These are phyloP conservation scores for Pyrenula massariospora DNA, from an alignment of 495 filamentous ascomycete genomes.

Conservation along the genomic window DNA sequence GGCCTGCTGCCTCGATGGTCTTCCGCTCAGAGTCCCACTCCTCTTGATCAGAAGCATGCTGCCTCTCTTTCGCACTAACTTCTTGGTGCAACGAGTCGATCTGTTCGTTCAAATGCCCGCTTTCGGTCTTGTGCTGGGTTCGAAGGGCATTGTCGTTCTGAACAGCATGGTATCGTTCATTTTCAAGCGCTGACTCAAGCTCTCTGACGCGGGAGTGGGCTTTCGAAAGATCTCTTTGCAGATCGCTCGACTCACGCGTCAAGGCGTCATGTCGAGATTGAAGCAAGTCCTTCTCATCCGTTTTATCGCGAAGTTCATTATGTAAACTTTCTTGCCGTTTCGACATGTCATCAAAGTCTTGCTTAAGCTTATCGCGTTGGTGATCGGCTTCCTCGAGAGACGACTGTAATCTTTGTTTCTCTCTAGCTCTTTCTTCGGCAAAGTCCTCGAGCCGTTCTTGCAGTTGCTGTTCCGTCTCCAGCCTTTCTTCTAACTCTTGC, in stretches of 20 bases:
- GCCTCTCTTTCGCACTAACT: slow-evolving; percentile 61
- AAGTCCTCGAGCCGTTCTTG: slow-evolving; percentile 29
- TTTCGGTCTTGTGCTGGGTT: slow-evolving; percentile 49
- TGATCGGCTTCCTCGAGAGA: slow-evolving; percentile 27
- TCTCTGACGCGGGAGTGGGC: slow-evolving; percentile 43
- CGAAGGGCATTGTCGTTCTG: slow-evolving; percentile 44
- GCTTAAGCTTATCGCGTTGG: slow-evolving; percentile 21
- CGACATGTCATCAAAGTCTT: slow-evolving; percentile 28
- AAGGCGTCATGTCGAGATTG: slow-evolving; percentile 59
- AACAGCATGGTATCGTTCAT: slow-evolving; percentile 46
- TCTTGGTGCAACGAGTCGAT: slow-evolving; percentile 59
- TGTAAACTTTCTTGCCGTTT: slow-evolving; percentile 37
- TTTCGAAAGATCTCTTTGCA: slow-evolving; percentile 52
- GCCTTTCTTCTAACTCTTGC: slow-evolving; percentile 37
- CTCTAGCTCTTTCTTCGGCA: slow-evolving; percentile 25
- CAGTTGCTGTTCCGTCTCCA: slow-evolving; percentile 21
- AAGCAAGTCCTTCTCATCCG: slow-evolving; percentile 60
- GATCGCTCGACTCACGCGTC: slow-evolving; percentile 50
- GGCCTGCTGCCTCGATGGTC: slow-evolving; percentile 51
- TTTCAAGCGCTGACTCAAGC: slow-evolving; percentile 43
- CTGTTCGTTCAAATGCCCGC: slow-evolving; percentile 52
- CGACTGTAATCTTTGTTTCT: slow-evolving; percentile 27
- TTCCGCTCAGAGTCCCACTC: slow-evolving; percentile 59
- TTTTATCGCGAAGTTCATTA: slow-evolving; percentile 40
- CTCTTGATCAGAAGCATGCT: slow-evolving; percentile 57